These are phyloP conservation scores for Entomortierella beljakovae DNA, from an alignment of 192 early-diverging fungal genomes.

Conservation along the genomic window DNA sequence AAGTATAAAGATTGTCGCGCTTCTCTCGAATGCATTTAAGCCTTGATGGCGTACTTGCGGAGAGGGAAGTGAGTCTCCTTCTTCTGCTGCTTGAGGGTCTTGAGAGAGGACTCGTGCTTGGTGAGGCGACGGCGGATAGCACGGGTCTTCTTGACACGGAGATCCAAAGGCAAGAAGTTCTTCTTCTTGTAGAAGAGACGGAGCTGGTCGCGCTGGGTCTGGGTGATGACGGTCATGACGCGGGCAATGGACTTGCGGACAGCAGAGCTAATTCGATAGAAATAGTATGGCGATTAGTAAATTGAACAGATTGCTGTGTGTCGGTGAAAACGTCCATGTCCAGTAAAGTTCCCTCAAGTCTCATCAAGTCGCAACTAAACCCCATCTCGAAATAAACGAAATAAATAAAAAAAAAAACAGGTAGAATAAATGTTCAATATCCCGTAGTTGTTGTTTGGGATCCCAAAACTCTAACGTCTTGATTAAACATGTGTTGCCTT, in stretches of 20 bases:
- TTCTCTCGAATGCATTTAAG: slow-evolving; percentile 61
- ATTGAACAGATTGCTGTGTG: too few species aligned
- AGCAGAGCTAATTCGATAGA: slow-evolving; percentile 63
- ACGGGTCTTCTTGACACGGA: slow-evolving; percentile 98
- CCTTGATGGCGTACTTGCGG: slow-evolving; percentile 93
- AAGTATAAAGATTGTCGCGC: slow-evolving; percentile 15
- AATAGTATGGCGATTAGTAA: slow-evolving; percentile 8
- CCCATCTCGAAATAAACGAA: too few species aligned
- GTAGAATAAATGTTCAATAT: too few species aligned
- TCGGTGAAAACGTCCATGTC: too few species aligned
- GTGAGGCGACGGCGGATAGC: slow-evolving; percentile 97
- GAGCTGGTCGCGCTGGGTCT: slow-evolving; percentile 90
- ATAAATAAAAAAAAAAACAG: too few species aligned
- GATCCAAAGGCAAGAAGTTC: slow-evolving; percentile 96
- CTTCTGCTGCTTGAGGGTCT: slow-evolving; percentile 93
- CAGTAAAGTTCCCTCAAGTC: too few species aligned
- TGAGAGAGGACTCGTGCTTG: slow-evolving; percentile 78
- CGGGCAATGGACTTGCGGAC: slow-evolving; percentile 96
- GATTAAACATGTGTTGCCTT: too few species aligned
- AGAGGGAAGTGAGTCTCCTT: slow-evolving; percentile 89
- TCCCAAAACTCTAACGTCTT: too few species aligned
- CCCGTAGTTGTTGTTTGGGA: too few species aligned
- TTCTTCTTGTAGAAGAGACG: slow-evolving; percentile 93
- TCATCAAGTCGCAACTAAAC: too few species aligned
- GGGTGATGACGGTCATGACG: slow-evolving; percentile 95